Evolutionary conservation across 352 stramenopile genomes (phyloP).

Genomic region (Phytophthora lateralis): DNA sequence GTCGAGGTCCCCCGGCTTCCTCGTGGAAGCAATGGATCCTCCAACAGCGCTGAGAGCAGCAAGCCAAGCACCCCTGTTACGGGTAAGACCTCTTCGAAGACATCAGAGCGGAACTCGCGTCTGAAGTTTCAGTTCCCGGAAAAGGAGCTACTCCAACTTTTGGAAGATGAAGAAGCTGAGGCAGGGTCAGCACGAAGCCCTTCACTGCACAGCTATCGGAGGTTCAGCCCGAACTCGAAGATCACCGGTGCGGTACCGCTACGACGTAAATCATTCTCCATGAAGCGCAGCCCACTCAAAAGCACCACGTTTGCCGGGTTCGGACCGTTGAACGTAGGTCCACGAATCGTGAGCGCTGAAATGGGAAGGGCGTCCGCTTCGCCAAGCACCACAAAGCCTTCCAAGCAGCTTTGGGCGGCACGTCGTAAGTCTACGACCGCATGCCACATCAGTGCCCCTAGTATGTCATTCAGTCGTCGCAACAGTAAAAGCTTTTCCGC

Average conservation of each 20-base stretch:
- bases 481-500: conserved; percentile 32
- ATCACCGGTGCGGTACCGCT: conserved; percentile 53
- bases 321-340: background rate
- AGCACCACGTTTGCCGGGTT: conserved; percentile 19
- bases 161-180: conserved; percentile 32
- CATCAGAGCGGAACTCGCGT: conserved; percentile 20
- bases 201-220: conserved; percentile 22
- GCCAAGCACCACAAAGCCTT: conserved; percentile 5
- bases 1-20: conserved; percentile 57
- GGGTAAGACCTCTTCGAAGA: conserved; percentile 4
- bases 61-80: background rate
- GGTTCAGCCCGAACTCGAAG: conserved; percentile 39
- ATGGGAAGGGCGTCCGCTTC: conserved; percentile 8
- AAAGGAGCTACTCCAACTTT: conserved; percentile 37
- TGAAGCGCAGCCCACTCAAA: conserved; percentile 67
- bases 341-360: conserved; percentile 7
- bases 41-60: conserved; percentile 10
- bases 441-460: conserved; percentile 24
- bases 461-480: conserved; percentile 4
- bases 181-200: conserved; percentile 1
- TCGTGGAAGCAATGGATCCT: conserved; percentile 11
- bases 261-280: conserved; percentile 67
- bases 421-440: conserved; percentile 69
- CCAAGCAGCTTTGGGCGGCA: conserved; percentile 31
- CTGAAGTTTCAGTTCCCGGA: conserved; percentile 75